Percentiles rank a stretch among this genome's conserved stretches.
These are phyloP conservation scores for Persicaria tinctoria DNA, from an alignment of 148 eudicot genomes.

Conservation along the genomic window DNA sequence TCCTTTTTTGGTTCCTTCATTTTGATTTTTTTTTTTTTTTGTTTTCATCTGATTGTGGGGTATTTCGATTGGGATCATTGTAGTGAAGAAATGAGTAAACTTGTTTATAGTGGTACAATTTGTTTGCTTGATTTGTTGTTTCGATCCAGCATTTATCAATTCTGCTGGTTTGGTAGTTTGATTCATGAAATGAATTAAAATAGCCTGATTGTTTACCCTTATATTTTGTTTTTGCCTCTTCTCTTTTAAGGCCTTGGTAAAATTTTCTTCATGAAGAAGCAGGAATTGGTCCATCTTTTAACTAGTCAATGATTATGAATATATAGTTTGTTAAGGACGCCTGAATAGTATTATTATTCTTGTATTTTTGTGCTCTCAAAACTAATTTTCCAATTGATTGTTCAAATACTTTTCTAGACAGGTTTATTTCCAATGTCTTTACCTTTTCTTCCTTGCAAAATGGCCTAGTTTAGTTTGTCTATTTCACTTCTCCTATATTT, in stretches of 20 bases:
- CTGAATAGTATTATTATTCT: background rate
- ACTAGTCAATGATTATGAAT: conserved; percentile 6
- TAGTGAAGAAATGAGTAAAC: background rate
- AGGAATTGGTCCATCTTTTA: background rate
- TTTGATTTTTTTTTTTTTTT: background rate
- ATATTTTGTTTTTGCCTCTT: background rate
- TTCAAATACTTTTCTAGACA: conserved; percentile 4
- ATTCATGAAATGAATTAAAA: background rate
- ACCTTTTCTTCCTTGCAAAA: background rate
- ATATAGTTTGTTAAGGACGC: background rate
- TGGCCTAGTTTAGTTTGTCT: background rate
- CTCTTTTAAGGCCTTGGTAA: background rate
- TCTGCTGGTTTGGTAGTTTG: conserved; percentile 1
- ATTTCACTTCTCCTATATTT: background rate
- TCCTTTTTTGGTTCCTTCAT: background rate
- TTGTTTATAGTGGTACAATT: background rate
- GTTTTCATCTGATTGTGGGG: background rate
- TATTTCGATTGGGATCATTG: background rate
- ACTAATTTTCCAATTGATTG: background rate
- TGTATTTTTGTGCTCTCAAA: background rate
- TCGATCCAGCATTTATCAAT: background rate
- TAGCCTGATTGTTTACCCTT: background rate
- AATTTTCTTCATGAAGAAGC: background rate
- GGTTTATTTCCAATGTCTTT: background rate
- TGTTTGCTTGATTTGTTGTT: background rate